Evolutionary conservation across 2,329 filamentous ascomycete genomes (phyloP).

Genomic region (Trichoderma guizhouense): DNA sequence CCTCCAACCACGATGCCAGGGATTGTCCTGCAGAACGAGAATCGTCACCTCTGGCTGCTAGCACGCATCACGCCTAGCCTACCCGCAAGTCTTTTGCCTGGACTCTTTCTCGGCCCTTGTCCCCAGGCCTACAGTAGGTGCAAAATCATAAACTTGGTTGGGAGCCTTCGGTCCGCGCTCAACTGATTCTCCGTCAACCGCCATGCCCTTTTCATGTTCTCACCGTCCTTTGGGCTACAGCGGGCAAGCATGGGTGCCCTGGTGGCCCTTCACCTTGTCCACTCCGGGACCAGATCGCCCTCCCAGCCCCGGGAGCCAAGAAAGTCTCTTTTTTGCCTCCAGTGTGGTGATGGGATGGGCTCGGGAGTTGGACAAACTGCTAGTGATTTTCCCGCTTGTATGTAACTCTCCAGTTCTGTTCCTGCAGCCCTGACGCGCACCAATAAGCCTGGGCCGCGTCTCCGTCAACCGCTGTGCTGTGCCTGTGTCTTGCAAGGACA

Average conservation of each 20-base stretch:
- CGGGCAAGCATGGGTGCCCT: not conserved
- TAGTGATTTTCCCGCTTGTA: not conserved
- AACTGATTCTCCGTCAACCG: not conserved
- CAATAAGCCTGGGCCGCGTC: constrained; percentile 9
- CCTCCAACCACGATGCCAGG: not conserved
- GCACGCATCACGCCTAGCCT: not conserved
- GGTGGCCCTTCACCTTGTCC: constrained; percentile 6
- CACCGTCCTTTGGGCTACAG: constrained; percentile 8
- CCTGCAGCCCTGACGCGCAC: constrained; percentile 16
- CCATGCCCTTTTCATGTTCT: constrained; percentile 3
- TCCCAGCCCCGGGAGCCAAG: not conserved
- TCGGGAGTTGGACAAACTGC: not conserved
- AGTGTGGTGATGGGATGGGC: not conserved
- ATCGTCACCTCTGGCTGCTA: not conserved
- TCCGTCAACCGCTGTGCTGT: not conserved
- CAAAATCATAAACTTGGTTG: not conserved
- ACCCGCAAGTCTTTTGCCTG: not conserved
- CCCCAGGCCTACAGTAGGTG: not conserved
- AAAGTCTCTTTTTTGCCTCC: not conserved
- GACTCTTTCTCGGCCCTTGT: not conserved
- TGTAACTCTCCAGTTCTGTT: not conserved
- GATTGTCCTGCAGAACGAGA: not conserved
- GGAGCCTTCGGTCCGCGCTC: not conserved
- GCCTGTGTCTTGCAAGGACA: not conserved
- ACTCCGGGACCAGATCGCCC: constrained; percentile 4